Evolutionary conservation across 2,329 filamentous ascomycete species (phyloP).

Genomic region (Cladosporium austrohemisphaericum): DNA sequence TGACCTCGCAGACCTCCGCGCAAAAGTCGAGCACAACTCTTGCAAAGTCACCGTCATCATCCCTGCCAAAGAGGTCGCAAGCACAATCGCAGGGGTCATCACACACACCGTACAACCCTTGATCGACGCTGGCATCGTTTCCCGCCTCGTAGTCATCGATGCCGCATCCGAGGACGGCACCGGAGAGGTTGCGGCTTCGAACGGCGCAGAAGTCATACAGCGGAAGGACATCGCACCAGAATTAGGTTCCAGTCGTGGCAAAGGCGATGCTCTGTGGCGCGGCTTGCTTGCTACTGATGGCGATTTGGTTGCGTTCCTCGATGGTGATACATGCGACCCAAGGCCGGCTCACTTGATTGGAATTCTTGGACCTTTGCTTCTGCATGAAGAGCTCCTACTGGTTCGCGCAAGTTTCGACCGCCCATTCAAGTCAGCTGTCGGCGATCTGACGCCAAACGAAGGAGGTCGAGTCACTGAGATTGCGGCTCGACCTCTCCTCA

Average conservation of each 20-base stretch:
- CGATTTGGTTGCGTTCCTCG: conserved; percentile 11
- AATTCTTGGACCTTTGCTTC: neutral
- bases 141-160: conserved; percentile 1
- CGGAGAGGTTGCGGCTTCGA: neutral
- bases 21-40: neutral
- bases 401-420: conserved; percentile 12
- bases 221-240: conserved; percentile 6
- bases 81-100: neutral
- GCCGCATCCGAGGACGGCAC: conserved; percentile 9
- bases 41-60: conserved; percentile 4
- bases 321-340: conserved; percentile 4
- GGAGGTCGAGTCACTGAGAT: conserved; percentile 5
- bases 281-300: conserved; percentile 5
- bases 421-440: neutral
- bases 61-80: conserved; percentile 4
- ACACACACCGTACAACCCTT: neutral
- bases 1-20: neutral
- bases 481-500: neutral
- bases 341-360: conserved; percentile 5
- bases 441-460: neutral
- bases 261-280: conserved; percentile 12
- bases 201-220: conserved; percentile 3
- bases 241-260: conserved; percentile 1
- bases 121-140: neutral
- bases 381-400: conserved; percentile 4